Evolutionary conservation across 257 asterid genomes (phyloP).

Genomic region (Fraxinus americana): DNA sequence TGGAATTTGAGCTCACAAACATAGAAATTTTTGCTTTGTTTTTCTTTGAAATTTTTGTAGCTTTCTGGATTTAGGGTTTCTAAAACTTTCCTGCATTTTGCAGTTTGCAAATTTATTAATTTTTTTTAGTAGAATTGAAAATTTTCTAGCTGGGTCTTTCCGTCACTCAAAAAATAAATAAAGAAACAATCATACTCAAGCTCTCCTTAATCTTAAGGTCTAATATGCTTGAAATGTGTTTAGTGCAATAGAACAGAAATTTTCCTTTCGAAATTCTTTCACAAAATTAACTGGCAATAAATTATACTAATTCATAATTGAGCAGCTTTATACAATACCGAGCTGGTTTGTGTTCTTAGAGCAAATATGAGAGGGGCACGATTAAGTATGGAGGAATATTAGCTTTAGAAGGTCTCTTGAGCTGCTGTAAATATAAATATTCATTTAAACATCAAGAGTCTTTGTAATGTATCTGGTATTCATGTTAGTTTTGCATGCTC

Average conservation of each 20-base stretch:
- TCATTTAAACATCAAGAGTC: neutral
- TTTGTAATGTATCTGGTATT: neutral
- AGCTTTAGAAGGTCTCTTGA: neutral
- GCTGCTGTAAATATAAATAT: neutral
- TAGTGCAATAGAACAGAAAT: neutral
- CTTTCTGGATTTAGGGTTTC: neutral
- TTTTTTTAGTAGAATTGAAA: neutral
- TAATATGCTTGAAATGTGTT: neutral
- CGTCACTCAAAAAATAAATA: no score
- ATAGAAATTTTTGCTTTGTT: no score
- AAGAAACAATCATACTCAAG: neutral
- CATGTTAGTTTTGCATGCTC: neutral
- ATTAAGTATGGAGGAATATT: neutral
- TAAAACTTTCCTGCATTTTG: neutral
- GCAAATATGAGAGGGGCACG: neutral
- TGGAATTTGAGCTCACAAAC: no score
- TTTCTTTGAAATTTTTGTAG: no score
- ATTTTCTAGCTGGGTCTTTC: neutral
- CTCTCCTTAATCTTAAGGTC: neutral
- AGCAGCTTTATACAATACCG: neutral
- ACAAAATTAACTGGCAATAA: neutral
- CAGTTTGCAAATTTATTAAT: neutral
- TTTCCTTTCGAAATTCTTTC: neutral
- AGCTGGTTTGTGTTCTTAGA: neutral
- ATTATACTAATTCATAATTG: neutral